phyloP scores from a whole-genome alignment of 495 filamentous ascomycete species.

The Penicillium turbatum region DNA sequence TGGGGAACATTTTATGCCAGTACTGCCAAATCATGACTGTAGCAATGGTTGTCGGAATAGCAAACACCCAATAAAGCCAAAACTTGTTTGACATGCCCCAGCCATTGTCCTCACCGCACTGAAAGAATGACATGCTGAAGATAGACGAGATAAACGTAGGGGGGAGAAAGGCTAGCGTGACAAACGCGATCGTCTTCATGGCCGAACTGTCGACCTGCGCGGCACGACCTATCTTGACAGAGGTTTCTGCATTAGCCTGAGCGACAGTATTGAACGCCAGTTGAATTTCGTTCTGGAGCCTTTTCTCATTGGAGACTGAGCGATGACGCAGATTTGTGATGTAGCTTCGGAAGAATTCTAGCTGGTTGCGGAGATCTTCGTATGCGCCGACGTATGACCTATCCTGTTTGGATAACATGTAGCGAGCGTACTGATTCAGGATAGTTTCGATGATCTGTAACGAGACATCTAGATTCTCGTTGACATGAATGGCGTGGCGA shows the following conservation, averaged over 20 bases:
- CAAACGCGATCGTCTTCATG: constrained; percentile 33
- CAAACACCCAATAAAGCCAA: constrained; percentile 37
- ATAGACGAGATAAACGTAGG: constrained; percentile 38
- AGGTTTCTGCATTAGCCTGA: constrained; percentile 32
- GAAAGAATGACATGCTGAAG: constrained; percentile 38
- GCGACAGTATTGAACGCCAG: constrained; percentile 36
- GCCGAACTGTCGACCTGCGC: constrained; percentile 34
- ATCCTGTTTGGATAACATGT: background rate
- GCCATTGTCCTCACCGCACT: constrained; percentile 16
- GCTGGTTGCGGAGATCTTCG: background rate
- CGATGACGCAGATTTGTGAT: constrained; percentile 36
- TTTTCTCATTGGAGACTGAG: constrained; percentile 36
- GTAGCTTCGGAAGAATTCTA: constrained; percentile 13
- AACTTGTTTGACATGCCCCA: constrained; percentile 30
- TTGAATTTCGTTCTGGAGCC: constrained; percentile 44
- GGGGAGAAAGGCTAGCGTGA: constrained; percentile 35
- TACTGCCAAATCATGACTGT: constrained; percentile 21
- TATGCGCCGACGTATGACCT: background rate
- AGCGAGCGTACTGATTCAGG: constrained; percentile 20
- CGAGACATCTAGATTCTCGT: constrained; percentile 40
- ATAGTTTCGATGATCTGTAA: constrained; percentile 34
- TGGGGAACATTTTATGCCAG: constrained; percentile 14
- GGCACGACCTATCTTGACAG: constrained; percentile 34
- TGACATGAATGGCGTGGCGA: constrained; percentile 46
- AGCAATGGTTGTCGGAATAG: constrained; percentile 27